Conservation (phyloP, 352 stramenopile species). For the Phytophthora hybrid region DNA sequence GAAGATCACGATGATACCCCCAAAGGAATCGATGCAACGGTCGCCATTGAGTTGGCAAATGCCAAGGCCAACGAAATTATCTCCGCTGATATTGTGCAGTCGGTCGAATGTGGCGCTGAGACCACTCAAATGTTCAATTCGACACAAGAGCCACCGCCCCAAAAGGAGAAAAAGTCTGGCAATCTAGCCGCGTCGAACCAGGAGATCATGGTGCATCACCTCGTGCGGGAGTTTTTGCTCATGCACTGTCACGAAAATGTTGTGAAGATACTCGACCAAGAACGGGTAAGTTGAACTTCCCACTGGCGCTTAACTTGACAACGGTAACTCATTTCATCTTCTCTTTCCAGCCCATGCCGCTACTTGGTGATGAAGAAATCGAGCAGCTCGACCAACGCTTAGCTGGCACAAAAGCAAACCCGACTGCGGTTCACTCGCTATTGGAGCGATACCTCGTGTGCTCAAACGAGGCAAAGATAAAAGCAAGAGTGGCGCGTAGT, state of each 20-base stretch:
- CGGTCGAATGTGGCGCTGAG: neutral
- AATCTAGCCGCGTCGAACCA: constrained; percentile 2
- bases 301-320: neutral
- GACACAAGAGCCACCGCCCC: neutral
- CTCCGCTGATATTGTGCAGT: constrained; percentile 32
- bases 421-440: constrained; percentile 16
- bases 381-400: constrained; percentile 32
- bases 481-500: constrained; percentile 18
- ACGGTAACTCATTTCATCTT: constrained; percentile 3
- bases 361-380: constrained; percentile 24
- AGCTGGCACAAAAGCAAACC: neutral
- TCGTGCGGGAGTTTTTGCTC: constrained; percentile 73
- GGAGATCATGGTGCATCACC: constrained; percentile 51
- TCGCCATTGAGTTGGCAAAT: neutral
- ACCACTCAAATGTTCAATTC: neutral
- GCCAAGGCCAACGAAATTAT: constrained; percentile 43
- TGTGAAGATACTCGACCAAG: constrained; percentile 52
- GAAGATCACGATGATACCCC: neutral
- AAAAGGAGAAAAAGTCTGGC: neutral
- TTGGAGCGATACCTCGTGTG: constrained; percentile 49
- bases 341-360: constrained; percentile 25
- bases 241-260: constrained; percentile 51
- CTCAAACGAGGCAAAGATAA: constrained; percentile 40
- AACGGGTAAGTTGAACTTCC: constrained; percentile 37
- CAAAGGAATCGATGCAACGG: constrained; percentile 9